Conservation (phyloP, 495 filamentous ascomycete species). For the Lasiosphaeria ovina region DNA sequence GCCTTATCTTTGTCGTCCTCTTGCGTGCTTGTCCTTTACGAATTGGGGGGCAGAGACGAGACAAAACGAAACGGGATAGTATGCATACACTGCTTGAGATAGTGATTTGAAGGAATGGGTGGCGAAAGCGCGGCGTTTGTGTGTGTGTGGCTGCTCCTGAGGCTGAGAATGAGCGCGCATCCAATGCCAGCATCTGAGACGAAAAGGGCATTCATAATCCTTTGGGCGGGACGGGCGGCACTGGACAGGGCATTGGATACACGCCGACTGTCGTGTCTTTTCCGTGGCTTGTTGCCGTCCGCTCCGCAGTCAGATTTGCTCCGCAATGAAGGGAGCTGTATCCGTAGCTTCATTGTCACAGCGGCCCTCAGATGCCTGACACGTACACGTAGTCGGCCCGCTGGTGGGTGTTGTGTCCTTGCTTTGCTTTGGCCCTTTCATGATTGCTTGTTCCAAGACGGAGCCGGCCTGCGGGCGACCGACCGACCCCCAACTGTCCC, state of each 20-base stretch:
- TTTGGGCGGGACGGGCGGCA: no score
- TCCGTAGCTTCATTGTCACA: no score
- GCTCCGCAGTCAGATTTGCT: no score
- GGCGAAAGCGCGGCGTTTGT: background rate
- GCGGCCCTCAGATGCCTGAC: no score
- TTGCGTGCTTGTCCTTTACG: background rate
- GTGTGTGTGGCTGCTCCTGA: no score
- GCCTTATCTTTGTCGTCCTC: background rate
- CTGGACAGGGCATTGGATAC: no score
- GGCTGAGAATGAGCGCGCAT: no score
- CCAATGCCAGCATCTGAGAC: no score
- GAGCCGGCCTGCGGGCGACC: background rate
- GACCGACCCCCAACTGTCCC: conserved; percentile 3
- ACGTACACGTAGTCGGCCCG: background rate
- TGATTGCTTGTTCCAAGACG: background rate
- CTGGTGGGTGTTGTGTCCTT: background rate
- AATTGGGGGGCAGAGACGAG: background rate
- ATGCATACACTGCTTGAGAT: background rate
- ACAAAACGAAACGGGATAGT: background rate
- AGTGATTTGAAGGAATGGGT: background rate
- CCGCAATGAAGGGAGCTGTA: no score
- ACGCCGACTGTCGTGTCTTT: no score
- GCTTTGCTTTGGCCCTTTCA: background rate
- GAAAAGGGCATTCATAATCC: no score
- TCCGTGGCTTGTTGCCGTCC: no score